Evolutionary conservation across 495 filamentous ascomycete genomes (phyloP).

Genomic region (Lasiosphaeris hirsuta): DNA sequence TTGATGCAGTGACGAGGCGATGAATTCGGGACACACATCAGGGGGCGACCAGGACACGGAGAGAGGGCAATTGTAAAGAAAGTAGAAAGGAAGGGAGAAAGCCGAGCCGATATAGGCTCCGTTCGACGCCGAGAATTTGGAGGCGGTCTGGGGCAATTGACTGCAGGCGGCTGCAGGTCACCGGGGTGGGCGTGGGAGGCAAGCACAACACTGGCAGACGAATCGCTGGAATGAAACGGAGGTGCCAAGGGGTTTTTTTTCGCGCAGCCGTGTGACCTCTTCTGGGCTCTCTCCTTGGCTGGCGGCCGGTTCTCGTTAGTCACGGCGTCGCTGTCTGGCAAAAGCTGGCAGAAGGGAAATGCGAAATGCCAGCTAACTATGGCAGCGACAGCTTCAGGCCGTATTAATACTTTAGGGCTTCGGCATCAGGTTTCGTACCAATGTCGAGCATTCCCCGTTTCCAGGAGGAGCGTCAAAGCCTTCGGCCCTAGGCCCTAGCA

Average conservation of each 20-base stretch:
- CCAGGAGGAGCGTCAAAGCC: too few relatives aligned
- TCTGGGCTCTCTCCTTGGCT: slow-evolving; percentile 25
- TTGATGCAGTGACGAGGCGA: neutral
- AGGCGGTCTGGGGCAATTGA: slow-evolving; percentile 28
- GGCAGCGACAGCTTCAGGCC: neutral
- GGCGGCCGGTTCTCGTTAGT: slow-evolving; percentile 20
- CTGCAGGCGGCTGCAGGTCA: slow-evolving; percentile 13
- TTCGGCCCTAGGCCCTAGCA: too few relatives aligned
- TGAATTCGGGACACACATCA: neutral
- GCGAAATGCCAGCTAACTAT: neutral
- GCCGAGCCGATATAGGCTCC: slow-evolving; percentile 13
- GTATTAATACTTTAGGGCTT: too few relatives aligned
- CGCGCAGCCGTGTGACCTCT: slow-evolving; percentile 26
- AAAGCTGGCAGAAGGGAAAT: neutral
- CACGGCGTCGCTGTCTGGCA: slow-evolving; percentile 11
- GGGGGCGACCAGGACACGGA: slow-evolving; percentile 20
- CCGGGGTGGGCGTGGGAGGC: slow-evolving; percentile 13
- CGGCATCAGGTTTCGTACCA: too few relatives aligned
- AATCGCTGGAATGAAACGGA: slow-evolving; percentile 23
- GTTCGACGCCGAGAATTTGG: slow-evolving; percentile 23
- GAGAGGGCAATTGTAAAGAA: slow-evolving; percentile 6
- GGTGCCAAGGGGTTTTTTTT: slow-evolving; percentile 7
- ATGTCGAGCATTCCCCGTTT: too few relatives aligned
- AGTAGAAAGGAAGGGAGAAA: slow-evolving; percentile 9
- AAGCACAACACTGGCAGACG: slow-evolving; percentile 17